Evolutionary conservation across 495 filamentous ascomycete genomes (phyloP).

Genomic region (Rusavskia elegans): DNA sequence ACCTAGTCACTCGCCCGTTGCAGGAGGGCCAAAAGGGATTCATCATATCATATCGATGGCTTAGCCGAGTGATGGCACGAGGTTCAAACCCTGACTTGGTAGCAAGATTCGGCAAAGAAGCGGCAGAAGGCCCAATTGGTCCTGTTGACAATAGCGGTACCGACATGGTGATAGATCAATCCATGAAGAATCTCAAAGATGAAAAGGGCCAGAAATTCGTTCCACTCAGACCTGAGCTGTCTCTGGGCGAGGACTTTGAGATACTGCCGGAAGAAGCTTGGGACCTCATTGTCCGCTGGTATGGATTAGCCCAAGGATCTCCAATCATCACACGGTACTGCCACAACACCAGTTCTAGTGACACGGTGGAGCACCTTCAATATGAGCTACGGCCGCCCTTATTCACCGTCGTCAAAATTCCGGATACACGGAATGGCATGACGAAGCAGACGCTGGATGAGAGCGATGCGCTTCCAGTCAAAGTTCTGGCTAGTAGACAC

Average conservation of each 20-base stretch:
- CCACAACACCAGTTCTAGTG: slow-evolving; percentile 51
- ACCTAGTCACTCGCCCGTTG: slow-evolving; percentile 32
- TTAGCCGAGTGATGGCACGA: slow-evolving; percentile 55
- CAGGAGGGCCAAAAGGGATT: slow-evolving; percentile 60
- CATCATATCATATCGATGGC: slow-evolving; percentile 65
- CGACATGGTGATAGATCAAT: slow-evolving; percentile 27
- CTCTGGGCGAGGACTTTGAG: slow-evolving; percentile 52
- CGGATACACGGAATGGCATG: slow-evolving; percentile 33
- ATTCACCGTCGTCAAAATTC: slow-evolving; percentile 71
- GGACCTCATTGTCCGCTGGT: slow-evolving; percentile 68
- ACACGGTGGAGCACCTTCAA: slow-evolving; percentile 45
- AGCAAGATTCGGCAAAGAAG: slow-evolving; percentile 40
- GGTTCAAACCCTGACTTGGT: slow-evolving; percentile 35
- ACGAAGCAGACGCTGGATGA: slow-evolving; percentile 37
- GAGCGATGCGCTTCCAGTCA: slow-evolving; percentile 39
- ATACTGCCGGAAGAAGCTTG: slow-evolving; percentile 65
- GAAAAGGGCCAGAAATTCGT: slow-evolving; percentile 48
- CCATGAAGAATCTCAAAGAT: slow-evolving; percentile 27
- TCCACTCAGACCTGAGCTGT: slow-evolving; percentile 56
- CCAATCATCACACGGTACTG: slow-evolving; percentile 58
- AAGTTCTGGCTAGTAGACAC: slow-evolving; percentile 51
- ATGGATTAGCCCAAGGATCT: slow-evolving; percentile 57
- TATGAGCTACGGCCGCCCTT: slow-evolving; percentile 78
- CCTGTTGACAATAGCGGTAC: slow-evolving; percentile 76
- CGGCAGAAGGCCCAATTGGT: slow-evolving; percentile 48